phyloP scores from a whole-genome alignment of 192 early-diverging fungal genomes.

The Coemansia asiatica region DNA sequence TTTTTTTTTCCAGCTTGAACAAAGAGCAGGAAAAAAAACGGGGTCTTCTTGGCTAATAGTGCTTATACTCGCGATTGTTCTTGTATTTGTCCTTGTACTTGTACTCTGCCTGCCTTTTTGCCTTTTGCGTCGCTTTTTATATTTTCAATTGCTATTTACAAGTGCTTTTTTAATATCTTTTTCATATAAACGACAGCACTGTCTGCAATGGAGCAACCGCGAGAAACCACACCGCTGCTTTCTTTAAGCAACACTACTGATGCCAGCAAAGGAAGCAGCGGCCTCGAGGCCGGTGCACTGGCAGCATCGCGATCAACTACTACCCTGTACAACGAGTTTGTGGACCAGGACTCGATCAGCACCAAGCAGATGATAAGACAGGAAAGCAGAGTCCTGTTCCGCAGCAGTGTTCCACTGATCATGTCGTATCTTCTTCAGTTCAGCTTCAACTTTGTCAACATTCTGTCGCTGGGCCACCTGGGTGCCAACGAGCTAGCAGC shows the following conservation, averaged over 20 bases:
- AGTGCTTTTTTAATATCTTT: too few species aligned
- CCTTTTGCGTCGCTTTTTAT: not conserved
- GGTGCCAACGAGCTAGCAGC: conserved; percentile 60
- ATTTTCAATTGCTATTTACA: not conserved
- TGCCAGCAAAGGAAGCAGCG: not conserved
- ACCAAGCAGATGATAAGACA: conserved; percentile 12
- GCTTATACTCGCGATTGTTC: too few species aligned
- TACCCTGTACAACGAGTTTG: conserved; percentile 29
- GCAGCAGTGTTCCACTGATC: conserved; percentile 36
- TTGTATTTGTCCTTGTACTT: not conserved
- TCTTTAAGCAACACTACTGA: not conserved
- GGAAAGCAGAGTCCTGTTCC: conserved; percentile 5
- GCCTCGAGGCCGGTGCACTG: conserved; percentile 1
- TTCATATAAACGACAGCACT: too few species aligned
- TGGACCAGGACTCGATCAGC: conserved; percentile 20
- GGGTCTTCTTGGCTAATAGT: too few species aligned
- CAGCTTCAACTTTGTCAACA: conserved; percentile 59
- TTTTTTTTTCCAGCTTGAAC: not conserved
- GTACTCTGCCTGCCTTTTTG: not conserved
- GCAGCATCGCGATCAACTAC: conserved; percentile 9
- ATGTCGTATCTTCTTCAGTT: conserved; percentile 61
- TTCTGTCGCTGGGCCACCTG: conserved; percentile 61
- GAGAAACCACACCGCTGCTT: conserved; percentile 9
- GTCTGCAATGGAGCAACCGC: conserved; percentile 2
- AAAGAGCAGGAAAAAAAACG: not conserved